Base-by-base conservation (phyloP, 129 eudicot species). In the Smallanthus sonchifolius region DNA sequence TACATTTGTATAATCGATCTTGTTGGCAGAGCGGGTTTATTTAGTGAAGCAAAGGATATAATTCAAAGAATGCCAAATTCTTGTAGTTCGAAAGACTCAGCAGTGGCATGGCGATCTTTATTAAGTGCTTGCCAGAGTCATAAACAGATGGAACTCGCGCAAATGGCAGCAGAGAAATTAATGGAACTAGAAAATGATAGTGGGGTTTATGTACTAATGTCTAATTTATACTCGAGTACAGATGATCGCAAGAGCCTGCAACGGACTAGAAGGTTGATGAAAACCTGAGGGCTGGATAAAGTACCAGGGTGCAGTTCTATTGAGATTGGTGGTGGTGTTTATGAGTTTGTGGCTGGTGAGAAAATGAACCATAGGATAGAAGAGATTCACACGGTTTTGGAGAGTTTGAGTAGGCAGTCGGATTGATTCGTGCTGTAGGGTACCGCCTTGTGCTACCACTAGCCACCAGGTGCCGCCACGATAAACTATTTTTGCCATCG, bases 301-400 rank as follows among this genome's bases (percentile, higher is more conserved):
- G 59, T 69, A 49, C 94, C 90, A 0, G 88, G 94, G 40, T 88
- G 88, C 34, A 88, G 94, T 83, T 88, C 83, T 1, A 70, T 88
- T 52, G 93, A 85, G 79, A 67, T 88, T 57, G 57, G 55, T 78
- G 89, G 93, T 60, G 66, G 69, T 14, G 81, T 85, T 75, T 72
- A 78, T 8, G 93, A 88, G 84, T 88, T 88, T 70, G 70, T 85
- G 81, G 89, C 83, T 45, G 87, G 87, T 62, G 89, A 85, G 84
- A 83, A 72, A 54, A 80, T 60, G 30, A 80, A 88, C 69, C 15
- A 59, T 20, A 49, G 28, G 10, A 78, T 85, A 49, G 79, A 83
- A 15, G 84, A 80, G 40, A 75, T 85, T 32, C 81, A 72, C 24
- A 17, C 4, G 35, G 6, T 88, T 64, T 62, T 88, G 72, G 79